phyloP scores from a whole-genome alignment of 2,329 filamentous ascomycete genomes.

The Truncatella angustata region DNA sequence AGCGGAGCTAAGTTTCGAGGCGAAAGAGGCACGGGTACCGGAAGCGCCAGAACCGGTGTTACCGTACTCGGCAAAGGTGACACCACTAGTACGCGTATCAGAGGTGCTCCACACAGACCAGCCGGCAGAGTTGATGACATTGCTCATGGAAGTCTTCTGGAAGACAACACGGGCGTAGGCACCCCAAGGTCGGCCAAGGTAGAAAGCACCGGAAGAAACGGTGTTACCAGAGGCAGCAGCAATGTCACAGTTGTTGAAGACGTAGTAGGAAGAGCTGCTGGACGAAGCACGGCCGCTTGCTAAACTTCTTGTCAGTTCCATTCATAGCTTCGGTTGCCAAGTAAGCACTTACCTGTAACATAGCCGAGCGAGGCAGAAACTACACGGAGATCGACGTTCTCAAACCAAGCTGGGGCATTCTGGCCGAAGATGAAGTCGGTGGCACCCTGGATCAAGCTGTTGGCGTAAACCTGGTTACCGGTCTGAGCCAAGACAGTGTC shows the following conservation, averaged over 20 bases:
- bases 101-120: slow-evolving; percentile 54
- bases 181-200: slow-evolving; percentile 48
- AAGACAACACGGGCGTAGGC: slow-evolving; percentile 45
- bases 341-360: slow-evolving; percentile 34
- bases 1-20: slow-evolving; percentile 31
- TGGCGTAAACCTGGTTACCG: slow-evolving; percentile 46
- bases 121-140: slow-evolving; percentile 56
- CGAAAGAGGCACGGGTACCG: slow-evolving; percentile 48
- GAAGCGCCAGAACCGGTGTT: slow-evolving; percentile 56
- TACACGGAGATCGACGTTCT: slow-evolving; percentile 37
- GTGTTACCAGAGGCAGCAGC: slow-evolving; percentile 33
- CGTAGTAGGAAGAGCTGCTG: slow-evolving; percentile 36
- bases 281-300: slow-evolving; percentile 38
- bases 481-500: slow-evolving; percentile 45
- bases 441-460: slow-evolving; percentile 43
- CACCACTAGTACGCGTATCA: slow-evolving; percentile 46
- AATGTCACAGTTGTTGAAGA: slow-evolving; percentile 42
- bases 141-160: slow-evolving; percentile 46
- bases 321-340: not conserved
- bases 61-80: slow-evolving; percentile 56
- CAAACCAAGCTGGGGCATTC: slow-evolving; percentile 39
- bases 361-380: slow-evolving; percentile 32
- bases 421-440: slow-evolving; percentile 50
- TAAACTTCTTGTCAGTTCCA: slow-evolving; percentile 12
- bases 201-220: slow-evolving; percentile 38